These are phyloP conservation scores for Strobilomyces dryophilus DNA, from an alignment of 768 basidiomycete genomes.

Conservation along the genomic window DNA sequence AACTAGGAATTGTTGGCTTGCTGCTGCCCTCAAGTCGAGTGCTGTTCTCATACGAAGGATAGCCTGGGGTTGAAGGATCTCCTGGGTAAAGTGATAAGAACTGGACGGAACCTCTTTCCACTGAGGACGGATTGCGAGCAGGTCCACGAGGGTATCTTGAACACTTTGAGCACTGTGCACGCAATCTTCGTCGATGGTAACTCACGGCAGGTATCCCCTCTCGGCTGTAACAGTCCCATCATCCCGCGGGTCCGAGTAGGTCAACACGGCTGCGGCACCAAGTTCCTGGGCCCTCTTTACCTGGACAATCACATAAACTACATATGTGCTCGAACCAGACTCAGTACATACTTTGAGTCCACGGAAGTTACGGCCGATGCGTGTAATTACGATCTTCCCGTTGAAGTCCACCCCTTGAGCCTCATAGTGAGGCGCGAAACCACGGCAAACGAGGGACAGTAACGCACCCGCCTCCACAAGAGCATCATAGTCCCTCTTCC, in stretches of 20 bases:
- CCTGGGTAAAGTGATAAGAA: constrained; percentile 66
- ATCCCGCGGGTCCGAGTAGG: constrained; percentile 85
- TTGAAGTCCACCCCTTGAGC: constrained; percentile 57
- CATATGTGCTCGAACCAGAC: constrained; percentile 2
- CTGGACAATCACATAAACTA: constrained; percentile 38
- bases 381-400: constrained; percentile 73
- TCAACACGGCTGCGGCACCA: constrained; percentile 78
- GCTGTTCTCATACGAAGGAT: constrained; percentile 81
- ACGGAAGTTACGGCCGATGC: constrained; percentile 77
- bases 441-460: neutral
- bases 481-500: constrained; percentile 58
- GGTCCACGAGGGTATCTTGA: constrained; percentile 65
- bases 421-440: neutral
- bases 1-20: constrained; percentile 73
- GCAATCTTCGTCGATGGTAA: neutral
- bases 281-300: constrained; percentile 83
- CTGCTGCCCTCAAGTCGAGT: constrained; percentile 58
- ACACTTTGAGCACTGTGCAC: neutral
- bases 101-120: constrained; percentile 84
- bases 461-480: constrained; percentile 46
- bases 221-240: constrained; percentile 76
- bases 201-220: constrained; percentile 69
- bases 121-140: constrained; percentile 77
- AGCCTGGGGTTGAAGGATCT: constrained; percentile 84
- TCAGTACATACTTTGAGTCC: constrained; percentile 72